Base-by-base conservation (phyloP, 2,329 filamentous ascomycete species). In the Ambrosiella beaveri region DNA sequence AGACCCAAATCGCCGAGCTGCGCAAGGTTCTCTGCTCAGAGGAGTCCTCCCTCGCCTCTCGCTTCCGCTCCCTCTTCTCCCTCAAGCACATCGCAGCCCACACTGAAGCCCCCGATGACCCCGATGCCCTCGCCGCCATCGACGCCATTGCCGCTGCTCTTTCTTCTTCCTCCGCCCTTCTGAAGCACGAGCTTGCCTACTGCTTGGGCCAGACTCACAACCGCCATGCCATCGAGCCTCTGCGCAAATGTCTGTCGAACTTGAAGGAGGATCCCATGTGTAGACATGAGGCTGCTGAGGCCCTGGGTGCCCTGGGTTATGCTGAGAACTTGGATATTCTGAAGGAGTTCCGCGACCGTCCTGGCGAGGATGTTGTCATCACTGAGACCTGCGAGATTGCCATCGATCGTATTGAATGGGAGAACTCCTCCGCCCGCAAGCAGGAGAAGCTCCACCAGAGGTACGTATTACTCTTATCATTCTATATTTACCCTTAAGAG, bases 181-280 rank as follows among this genome's bases (percentile, higher is more conserved):
- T 97, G 52, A 97, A 97, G 74, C 93, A 98, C 70, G 93, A 98
- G 69, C 78, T 98, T 54, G 93, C 93, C 35, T 98, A 98, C 73
- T 98, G 93, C 68, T 79, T 98, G 1, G 93, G 93, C 7, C 93
- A 98, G 72, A 91, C 87, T 1, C 82, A 82, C 59, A 88, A 95
- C 67, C 71, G 77, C 55, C 82, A 82, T 51, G 86, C 90, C 0
- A 79, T 89, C 8, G 77, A 83, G 8, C 84, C 82, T 62, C 75
- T 98, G 63, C 79, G 83, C 59, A 71, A 75, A 11, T 88, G 94
- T 12, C 75, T 97, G 59, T 78, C 85, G 63, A 80, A 97, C 69
- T 73, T 82, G 62, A 68, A 80, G n/a, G 88, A 97, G 71, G 90
- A 97, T 73, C 72, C 86, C 41, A 98, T 98, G 90, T 94, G 88